Conservation (phyloP, 2,329 filamentous ascomycete genomes). For the Epichloe typhina region DNA sequence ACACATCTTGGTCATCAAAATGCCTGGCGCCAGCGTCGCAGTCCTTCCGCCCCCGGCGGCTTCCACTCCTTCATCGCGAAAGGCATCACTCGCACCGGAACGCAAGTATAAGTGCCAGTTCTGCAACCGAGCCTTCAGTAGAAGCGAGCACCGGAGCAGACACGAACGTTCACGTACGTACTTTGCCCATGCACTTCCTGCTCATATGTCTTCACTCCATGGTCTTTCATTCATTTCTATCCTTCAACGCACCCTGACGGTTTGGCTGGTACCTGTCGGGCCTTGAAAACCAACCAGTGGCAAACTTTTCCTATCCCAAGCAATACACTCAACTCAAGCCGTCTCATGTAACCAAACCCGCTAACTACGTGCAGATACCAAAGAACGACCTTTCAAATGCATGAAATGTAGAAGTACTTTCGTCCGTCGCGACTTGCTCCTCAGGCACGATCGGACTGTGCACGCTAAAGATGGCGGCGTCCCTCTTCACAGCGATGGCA, state of each 20-base stretch:
- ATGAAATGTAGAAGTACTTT: conserved; percentile 97
- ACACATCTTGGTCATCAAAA: conserved; percentile 33
- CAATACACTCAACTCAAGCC: conserved; percentile 3
- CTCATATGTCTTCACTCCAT: neutral
- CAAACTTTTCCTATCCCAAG: conserved; percentile 1
- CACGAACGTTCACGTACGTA: conserved; percentile 97
- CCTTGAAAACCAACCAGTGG: neutral
- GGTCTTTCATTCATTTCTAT: no score
- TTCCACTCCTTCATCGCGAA: conserved; percentile 61
- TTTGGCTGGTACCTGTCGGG: neutral
- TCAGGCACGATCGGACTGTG: conserved; percentile 94
- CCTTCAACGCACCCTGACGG: neutral
- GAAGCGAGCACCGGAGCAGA: conserved; percentile 91
- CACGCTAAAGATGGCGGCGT: conserved; percentile 96
- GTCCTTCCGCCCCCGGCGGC: conserved; percentile 49
- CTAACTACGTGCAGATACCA: conserved; percentile 57
- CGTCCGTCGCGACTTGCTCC: conserved; percentile 87
- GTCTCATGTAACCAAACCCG: conserved; percentile 1
- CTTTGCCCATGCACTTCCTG: neutral
- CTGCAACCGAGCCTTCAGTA: conserved; percentile 92
- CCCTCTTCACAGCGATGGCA: conserved; percentile 86
- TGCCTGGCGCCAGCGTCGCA: conserved; percentile 60
- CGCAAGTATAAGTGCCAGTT: conserved; percentile 99
- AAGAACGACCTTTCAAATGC: conserved; percentile 97
- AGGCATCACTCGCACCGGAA: conserved; percentile 67